Evolutionary conservation across 225 moss, liverwort and hornwort species (phyloP), one percentile per base, ranked within the genome.

Genomic region (Physcomitrellopsis africana): DNA sequence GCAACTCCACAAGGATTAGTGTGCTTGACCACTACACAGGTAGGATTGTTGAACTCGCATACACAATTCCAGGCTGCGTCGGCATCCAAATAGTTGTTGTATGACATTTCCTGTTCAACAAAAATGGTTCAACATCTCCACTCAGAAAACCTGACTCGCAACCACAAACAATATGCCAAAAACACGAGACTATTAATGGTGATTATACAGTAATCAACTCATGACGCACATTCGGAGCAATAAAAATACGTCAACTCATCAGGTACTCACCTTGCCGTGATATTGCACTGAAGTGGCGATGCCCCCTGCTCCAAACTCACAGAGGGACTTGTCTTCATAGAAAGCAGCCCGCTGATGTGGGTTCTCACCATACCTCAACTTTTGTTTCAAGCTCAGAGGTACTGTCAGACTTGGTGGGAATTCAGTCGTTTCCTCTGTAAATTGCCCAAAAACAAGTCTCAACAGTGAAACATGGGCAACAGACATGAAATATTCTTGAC

Each of bases 21-120:
- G 48, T 94, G 94, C 80, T 94, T 94, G 63, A 92, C 94, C 37
- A 94, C 81, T 43, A 94, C 92, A 80, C 92, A 92, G 12, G 94
- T 92, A 11, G 87, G 85, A 60, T 85, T 84, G 72, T 44, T 75
- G 70, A 92, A 92, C 73, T 94, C 90, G 63, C 86, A 88, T 26
- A 92, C 92, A 79, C 90, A 92, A 67, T 94, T 92, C 90, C 92
- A 94, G 53, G 92, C 89, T 56, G 94, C 94, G 77, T 94, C 94
- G 13, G 92, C 90, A 78, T 92, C 92, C 72, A 94, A 69, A 74
- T 94, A 94, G 55, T 94, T 94, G 84, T 94, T 94, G 76, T 90
- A 92, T 14, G 92, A 94, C 90, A 94, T 94, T 83, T 92, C 92
- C 92, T 93, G 89, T 22, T 66, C 32, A 79, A 51, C 58, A 67